Evolutionary conservation across 2,329 filamentous ascomycete species (phyloP), one percentile per base, ranked within the genome.

Genomic region (Grosmannia penicillata): DNA sequence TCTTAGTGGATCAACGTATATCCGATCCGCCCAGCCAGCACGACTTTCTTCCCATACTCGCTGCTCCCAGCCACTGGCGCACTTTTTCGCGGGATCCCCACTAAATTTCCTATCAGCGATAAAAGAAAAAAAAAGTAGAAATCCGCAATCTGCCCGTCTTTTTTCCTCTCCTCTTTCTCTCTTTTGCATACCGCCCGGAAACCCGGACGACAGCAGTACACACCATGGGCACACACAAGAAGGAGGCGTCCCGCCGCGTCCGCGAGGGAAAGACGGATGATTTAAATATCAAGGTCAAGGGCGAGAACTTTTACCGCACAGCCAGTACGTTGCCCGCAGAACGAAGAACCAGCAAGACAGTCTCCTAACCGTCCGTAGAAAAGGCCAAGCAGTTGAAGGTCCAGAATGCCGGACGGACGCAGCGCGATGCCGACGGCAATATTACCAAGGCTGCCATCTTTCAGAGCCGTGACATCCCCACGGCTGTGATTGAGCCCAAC

Each of bases 261-360:
- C 82, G 86, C 58, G 78, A 95, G 71, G 85, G 84, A 50, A 89
- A 87, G 65, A 73, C 72, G 36, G 73, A 74, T 48, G 81, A 91
- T 75, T 85, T 85, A 57, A 96, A 96, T 64, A 83, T 96, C 54
- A 84, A 79, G 53, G 70, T 77, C 51, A 98, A 98, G 66, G 91
- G 91, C 63, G 89, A 96, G 70, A 96, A 96, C 68, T 98, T 96
- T 66, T 96, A 96, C 67, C 77, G 83, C 70, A 25, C 42, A 39
- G 46, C 41, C 6, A 48, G 46, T 48, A 41, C 30, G 46, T 43
- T 9, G n/a, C 6, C 11, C 21, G 30, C 13, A 18, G 29, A 11
- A 27, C 17, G 9, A 21, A 25, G 7, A 17, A 28, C n/a, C n/a
- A 23, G 32, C 36, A 15, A 23, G 21, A 18, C n/a, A 18, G n/a